Base-by-base conservation (phyloP, 2,329 filamentous ascomycete species). In the Xylariomycetidae sp. region DNA sequence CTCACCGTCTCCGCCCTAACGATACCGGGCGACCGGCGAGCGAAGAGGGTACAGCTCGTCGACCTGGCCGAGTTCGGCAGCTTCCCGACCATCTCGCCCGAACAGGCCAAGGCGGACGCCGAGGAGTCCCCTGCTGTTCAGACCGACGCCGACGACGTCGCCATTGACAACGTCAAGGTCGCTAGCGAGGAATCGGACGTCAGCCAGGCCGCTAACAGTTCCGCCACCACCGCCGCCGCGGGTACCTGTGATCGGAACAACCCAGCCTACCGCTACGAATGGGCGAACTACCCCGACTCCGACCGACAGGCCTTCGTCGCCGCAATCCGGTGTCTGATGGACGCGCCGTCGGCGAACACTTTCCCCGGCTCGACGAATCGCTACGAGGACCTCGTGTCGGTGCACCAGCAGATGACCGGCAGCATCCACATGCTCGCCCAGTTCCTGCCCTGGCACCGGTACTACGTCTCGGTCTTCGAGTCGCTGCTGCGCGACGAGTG, bases 371-470 rank as follows among this genome's bases (percentile, higher is more conserved):
- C 56, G 5, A 30, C 39, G 26, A 59, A 42, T 38, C 49, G 59
- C 18, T 64, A 59, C 36, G 60, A 62, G 15, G 61, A 64, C 36
- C 49, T 65, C 15, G 53, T 61, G 30, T 56, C 57, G 23, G 56
- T 58, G 5, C 61, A 64, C 45, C 56, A 58, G 37, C 49, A 50
- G 25, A 48, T 57, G 34, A 59, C 56, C 4, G 38, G 42, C n/a
- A 25, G 25, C 10, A 55, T 58, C 20, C 57, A 61, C 45, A 56
- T 49, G 41, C 46, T 48, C 6, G 54, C 49, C 32, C 45, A 56
- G 19, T 66, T 66, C 49, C 49, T 66, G 3, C 50, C 56, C 12
- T 66, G 59, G 58, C 63, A 66, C 50, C 53, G 62, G 15, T 60
- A 58, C 45, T 63, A 57, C 43, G 42, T 61, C 16, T 46, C 46